phyloP scores from a whole-genome alignment of 192 early-diverging fungal genomes.

The Coemansia sp. region DNA sequence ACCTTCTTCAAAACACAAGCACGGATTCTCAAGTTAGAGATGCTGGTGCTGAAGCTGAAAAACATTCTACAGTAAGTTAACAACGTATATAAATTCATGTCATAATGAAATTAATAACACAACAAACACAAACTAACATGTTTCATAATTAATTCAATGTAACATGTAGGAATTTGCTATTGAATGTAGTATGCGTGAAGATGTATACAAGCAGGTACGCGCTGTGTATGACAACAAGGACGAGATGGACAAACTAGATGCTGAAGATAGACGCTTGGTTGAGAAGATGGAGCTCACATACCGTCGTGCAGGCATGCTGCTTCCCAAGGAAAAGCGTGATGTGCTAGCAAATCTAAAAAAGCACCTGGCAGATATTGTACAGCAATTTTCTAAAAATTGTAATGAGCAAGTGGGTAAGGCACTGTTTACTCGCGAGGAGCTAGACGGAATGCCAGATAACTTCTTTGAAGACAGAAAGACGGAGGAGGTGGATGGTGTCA shows the following conservation, averaged over 20 bases:
- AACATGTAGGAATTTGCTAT: slow-evolving; percentile 58
- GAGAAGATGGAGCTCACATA: slow-evolving; percentile 65
- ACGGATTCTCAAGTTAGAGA: slow-evolving; percentile 63
- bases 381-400: slow-evolving; percentile 69
- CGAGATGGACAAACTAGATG: slow-evolving; percentile 50
- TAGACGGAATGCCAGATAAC: slow-evolving; percentile 71
- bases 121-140: not conserved
- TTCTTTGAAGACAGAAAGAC: slow-evolving; percentile 64
- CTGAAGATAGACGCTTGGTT: slow-evolving; percentile 69
- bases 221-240: slow-evolving; percentile 53
- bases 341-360: slow-evolving; percentile 61
- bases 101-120: not conserved
- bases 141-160: too few species aligned
- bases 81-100: too few species aligned
- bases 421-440: slow-evolving; percentile 56
- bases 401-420: slow-evolving; percentile 63
- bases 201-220: slow-evolving; percentile 61
- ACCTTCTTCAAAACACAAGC: slow-evolving; percentile 50
- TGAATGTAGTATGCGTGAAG: slow-evolving; percentile 62
- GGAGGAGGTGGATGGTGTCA: slow-evolving; percentile 58
- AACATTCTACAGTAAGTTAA: slow-evolving; percentile 54
- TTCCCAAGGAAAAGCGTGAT: slow-evolving; percentile 60
- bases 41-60: slow-evolving; percentile 63
- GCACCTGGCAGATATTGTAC: slow-evolving; percentile 60
- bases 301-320: slow-evolving; percentile 69